These are phyloP conservation scores for Clonostachys rosea DNA, from an alignment of 2,329 filamentous ascomycete genomes.

Conservation along the genomic window DNA sequence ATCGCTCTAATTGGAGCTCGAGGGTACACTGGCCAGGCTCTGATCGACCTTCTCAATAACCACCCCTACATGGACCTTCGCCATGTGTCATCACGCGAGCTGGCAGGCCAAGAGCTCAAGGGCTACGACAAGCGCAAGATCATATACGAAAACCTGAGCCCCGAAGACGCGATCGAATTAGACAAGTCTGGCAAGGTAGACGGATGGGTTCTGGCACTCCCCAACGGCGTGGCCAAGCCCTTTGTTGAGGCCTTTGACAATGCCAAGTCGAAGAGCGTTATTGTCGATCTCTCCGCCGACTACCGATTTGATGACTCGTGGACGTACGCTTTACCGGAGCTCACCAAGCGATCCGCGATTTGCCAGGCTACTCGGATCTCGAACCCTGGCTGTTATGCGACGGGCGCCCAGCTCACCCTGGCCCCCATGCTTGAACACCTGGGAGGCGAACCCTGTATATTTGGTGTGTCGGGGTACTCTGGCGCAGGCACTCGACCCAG, in stretches of 20 bases:
- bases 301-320: slow-evolving; percentile 75
- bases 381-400: slow-evolving; percentile 95
- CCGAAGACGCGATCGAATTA: slow-evolving; percentile 83
- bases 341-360: slow-evolving; percentile 73
- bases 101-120: slow-evolving; percentile 79
- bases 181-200: slow-evolving; percentile 82
- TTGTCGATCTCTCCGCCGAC: slow-evolving; percentile 94
- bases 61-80: slow-evolving; percentile 88
- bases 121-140: slow-evolving; percentile 91
- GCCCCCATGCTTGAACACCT: slow-evolving; percentile 58
- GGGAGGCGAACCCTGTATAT: slow-evolving; percentile 74
- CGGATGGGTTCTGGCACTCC: slow-evolving; percentile 96
- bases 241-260: slow-evolving; percentile 85
- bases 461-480: slow-evolving; percentile 91
- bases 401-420: slow-evolving; percentile 85
- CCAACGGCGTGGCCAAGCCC: slow-evolving; percentile 91
- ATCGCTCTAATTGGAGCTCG: slow-evolving; percentile 87
- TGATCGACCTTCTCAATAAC: slow-evolving; percentile 80
- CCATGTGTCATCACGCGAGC: slow-evolving; percentile 90
- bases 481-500: slow-evolving; percentile 92
- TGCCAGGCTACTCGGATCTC: slow-evolving; percentile 76
- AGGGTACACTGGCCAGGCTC: slow-evolving; percentile 88
- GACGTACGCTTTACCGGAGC: slow-evolving; percentile 85
- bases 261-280: slow-evolving; percentile 64
- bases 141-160: slow-evolving; percentile 83